Evolutionary conservation across 805 yeast species (phyloP), one percentile per base, ranked within the genome.

Genomic region (Sugiyamaella qingdaonensis): DNA sequence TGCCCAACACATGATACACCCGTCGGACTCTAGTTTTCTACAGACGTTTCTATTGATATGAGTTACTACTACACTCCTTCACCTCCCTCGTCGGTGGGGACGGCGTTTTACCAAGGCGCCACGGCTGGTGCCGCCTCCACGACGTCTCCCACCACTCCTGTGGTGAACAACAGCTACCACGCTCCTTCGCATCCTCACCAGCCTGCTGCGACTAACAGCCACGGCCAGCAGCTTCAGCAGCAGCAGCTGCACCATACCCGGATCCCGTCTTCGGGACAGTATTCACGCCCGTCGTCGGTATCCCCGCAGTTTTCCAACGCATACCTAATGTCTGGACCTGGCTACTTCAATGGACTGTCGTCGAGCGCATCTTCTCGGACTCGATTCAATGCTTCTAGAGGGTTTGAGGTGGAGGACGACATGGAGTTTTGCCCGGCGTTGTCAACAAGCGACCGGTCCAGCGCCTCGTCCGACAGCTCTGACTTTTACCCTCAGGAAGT

Each of bases 331-430:
- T 59, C 64, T 42, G 61, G 46, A 7, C 31, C 37, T 24, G 53
- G 47, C 32, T 46, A 51, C 29, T 46, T 41, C 19, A 33, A 21
- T 29, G 52, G 27, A n/a, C 39, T 16, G 11, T 11, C 14, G 44
- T 44, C 47, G 10, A 45, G 47, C 19, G 41, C 39, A 10, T 51
- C 55, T 29, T 51, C 59, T 19, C 54, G 61, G 21, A 57, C 62
- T 14, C 75, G 78, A 55, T 75, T 82, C 61, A 78, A 83, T 58
- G 77, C 82, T 37, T 80, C 83, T 61, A 78, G 86, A 60, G 83
- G 88, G 36, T 84, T 86, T 65, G 90, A 84, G 59, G 64, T 75
- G 39, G 88, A 82, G 64, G 87, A 85, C 59, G 92, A 86, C 66
- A 64, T 78, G 48, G 91, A 84, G 69, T 86, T 86, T 66, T 82